Evolutionary conservation across 2,329 filamentous ascomycete species (phyloP).

Genomic region (Canariomyces notabilis): DNA sequence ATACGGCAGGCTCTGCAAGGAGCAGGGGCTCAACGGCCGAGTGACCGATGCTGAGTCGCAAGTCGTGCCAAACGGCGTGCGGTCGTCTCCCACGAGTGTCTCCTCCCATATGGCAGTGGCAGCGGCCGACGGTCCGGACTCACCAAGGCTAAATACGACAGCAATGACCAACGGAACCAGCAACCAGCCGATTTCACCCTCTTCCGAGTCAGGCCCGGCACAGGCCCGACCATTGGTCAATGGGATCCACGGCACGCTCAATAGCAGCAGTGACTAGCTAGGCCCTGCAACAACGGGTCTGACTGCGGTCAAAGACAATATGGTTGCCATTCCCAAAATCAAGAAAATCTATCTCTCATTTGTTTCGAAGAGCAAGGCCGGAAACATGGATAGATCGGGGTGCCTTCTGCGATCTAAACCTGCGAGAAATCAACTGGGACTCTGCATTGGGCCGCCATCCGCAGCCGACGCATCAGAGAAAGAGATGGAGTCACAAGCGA

Average conservation of each 20-base stretch:
- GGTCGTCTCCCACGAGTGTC: slow-evolving; percentile 39
- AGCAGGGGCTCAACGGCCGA: slow-evolving; percentile 54
- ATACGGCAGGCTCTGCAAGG: slow-evolving; percentile 49
- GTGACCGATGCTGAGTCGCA: slow-evolving; percentile 42
- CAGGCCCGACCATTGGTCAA: slow-evolving; percentile 27
- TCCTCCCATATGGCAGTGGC: slow-evolving; percentile 21
- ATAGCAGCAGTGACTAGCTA: slow-evolving; percentile 11
- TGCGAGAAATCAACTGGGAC: not conserved
- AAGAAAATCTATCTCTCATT: not conserved
- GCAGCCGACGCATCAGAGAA: too few species aligned
- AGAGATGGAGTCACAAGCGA: not conserved
- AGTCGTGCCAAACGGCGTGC: slow-evolving; percentile 42
- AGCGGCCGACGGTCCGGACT: slow-evolving; percentile 30
- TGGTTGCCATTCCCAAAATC: not conserved
- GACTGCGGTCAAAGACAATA: not conserved
- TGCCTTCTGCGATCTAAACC: not conserved
- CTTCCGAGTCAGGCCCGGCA: slow-evolving; percentile 23
- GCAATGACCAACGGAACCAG: slow-evolving; percentile 19
- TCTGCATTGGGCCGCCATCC: not conserved
- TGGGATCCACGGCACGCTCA: slow-evolving; percentile 23
- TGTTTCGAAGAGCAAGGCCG: not conserved
- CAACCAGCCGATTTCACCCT: slow-evolving; percentile 25
- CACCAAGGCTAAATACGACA: slow-evolving; percentile 17
- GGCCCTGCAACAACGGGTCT: too few species aligned
- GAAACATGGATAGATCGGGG: not conserved